Base-by-base conservation (phyloP, 2,329 filamentous ascomycete genomes). In the Cucurbitaria berberidis region DNA sequence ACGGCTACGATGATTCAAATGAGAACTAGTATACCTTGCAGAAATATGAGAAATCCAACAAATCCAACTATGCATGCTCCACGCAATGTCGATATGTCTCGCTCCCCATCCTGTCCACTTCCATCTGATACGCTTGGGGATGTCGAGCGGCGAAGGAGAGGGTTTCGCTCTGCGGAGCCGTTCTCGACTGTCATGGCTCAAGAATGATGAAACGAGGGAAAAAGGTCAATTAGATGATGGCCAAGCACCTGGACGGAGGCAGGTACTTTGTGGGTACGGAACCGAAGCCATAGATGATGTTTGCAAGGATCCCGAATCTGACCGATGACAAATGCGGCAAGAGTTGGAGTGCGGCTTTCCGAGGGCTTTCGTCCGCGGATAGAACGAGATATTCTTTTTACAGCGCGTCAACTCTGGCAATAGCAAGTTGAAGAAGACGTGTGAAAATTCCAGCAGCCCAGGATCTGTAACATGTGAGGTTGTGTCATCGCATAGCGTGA, bases 21-120 rank as follows among this genome's bases (percentile, higher is more conserved):
- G 7, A 38, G 16, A n/a, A 5, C 13, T 11, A 5, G 13, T 32
- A 30, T 73, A 83, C 84, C 83, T 78, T 86, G 84, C 15, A 87
- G 69, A 62, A 87, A 87, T 24, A 87, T 83, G 43, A 87, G 74
- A 2, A 81, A 67, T 66, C 82, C 84, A 60, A 85, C 77, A 57
- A 81, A 85, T 36, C 80, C 56, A 13, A 81, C 75, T 48, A 88
- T 82, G 38, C 80, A 59, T 6, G 59, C 50, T 19, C 70, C 72
- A 38, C 71, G 59, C 8, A 53, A 58, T 18, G 46, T 62, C 2
- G 71, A 73, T 15, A 75, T 69, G 19, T 41, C 45, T 16, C 55
- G 24, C 7, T 60, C 51, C 24, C 55, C 53, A 29, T 64, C 65
- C 34, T 70, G 60, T 39, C 54, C 48, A 47, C 63, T 53, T 42